phyloP scores from a whole-genome alignment of 108 stramenopile species.

The Nannochloropsis salina region DNA sequence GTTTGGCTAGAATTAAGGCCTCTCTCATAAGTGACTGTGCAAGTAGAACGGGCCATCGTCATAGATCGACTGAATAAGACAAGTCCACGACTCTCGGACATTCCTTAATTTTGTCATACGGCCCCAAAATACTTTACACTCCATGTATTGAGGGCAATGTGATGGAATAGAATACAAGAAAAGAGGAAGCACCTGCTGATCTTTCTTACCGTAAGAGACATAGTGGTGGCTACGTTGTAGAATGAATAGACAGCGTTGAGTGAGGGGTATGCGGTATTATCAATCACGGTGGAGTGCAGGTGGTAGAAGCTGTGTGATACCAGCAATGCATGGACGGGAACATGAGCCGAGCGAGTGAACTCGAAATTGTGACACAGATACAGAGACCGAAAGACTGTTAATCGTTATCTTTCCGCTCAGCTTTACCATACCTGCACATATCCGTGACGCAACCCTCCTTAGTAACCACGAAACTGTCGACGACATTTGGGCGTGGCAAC shows the following conservation, averaged over 20 bases:
- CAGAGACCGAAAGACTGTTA: neutral
- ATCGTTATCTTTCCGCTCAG: neutral
- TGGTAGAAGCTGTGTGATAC: slow-evolving; percentile 89
- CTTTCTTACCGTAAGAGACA: slow-evolving; percentile 50
- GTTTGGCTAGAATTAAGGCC: slow-evolving; percentile 78
- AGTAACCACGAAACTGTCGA: slow-evolving; percentile 76
- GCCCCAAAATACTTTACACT: neutral
- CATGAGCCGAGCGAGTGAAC: neutral
- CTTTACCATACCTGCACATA: slow-evolving; percentile 25
- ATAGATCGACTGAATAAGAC: no score
- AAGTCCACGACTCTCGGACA: neutral
- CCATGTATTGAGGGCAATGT: neutral
- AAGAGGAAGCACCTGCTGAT: neutral
- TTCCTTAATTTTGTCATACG: neutral
- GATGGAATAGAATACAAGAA: neutral
- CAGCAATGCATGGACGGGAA: neutral
- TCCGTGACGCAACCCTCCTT: slow-evolving; percentile 54
- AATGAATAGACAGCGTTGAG: slow-evolving; percentile 90
- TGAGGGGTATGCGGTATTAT: slow-evolving; percentile 65
- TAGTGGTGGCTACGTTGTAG: slow-evolving; percentile 92
- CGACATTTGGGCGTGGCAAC: slow-evolving; percentile 78
- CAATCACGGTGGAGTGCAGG: slow-evolving; percentile 79
- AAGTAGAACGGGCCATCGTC: neutral
- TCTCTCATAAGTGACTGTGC: slow-evolving; percentile 73
- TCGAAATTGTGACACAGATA: neutral